These are phyloP conservation scores for Comarum palustre DNA, from an alignment of 306 rosid genomes.

Conservation along the genomic window DNA sequence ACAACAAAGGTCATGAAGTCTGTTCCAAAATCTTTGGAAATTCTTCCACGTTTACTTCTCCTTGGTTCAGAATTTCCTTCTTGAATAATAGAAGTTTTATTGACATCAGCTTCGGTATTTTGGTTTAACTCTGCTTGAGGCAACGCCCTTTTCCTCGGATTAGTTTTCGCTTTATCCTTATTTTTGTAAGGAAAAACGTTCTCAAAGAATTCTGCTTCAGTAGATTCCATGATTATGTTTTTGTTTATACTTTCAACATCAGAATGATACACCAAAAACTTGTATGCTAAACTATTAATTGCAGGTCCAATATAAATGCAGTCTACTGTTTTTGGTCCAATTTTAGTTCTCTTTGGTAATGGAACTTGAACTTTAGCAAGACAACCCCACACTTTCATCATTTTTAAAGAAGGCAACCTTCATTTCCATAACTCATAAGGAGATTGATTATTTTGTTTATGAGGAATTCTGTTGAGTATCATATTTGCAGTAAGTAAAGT, in stretches of 20 bases:
- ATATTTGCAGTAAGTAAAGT: not conserved
- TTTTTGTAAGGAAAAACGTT: not conserved
- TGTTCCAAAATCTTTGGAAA: not conserved
- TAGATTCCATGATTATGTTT: not conserved
- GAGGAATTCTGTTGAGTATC: not conserved
- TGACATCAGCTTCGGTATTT: too few relatives aligned
- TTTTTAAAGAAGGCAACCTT: not conserved
- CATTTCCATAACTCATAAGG: not conserved
- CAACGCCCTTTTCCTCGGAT: not conserved
- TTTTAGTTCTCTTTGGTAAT: not conserved
- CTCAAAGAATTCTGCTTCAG: not conserved
- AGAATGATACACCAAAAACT: not conserved
- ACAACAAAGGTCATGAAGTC: not conserved
- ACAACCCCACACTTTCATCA: not conserved
- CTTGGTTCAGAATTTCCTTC: not conserved
- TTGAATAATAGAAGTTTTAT: not conserved
- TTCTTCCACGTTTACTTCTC: not conserved
- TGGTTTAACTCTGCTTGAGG: not conserved
- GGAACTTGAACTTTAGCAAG: not conserved
- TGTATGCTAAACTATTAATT: not conserved
- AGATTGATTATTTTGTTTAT: not conserved
- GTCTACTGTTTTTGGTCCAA: not conserved
- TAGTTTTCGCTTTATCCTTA: too few relatives aligned
- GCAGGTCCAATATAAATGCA: not conserved
- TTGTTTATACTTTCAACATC: not conserved